phyloP scores from a whole-genome alignment of 257 asterid species.

The Knoxia roxburghii region DNA sequence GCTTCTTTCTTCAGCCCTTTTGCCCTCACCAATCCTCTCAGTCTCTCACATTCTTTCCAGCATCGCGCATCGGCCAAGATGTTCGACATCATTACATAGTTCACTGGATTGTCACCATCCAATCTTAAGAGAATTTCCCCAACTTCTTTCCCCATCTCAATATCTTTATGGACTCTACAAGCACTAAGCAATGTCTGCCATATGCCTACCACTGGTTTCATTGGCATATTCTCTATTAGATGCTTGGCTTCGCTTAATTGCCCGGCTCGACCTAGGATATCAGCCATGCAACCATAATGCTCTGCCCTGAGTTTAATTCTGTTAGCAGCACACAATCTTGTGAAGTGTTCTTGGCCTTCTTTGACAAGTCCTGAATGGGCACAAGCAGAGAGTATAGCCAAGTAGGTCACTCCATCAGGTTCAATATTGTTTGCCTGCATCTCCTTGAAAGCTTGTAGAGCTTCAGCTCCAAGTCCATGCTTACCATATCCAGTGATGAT shows the following conservation, averaged over 20 bases:
- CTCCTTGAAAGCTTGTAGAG: constrained; percentile 40
- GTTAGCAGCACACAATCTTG: constrained; percentile 33
- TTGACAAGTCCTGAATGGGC: constrained; percentile 60
- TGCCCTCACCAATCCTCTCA: constrained; percentile 33
- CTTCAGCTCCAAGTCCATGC: constrained; percentile 49
- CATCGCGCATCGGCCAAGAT: constrained; percentile 40
- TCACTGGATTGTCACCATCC: constrained; percentile 49
- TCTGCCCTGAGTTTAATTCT: constrained; percentile 44
- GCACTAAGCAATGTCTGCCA: constrained; percentile 63
- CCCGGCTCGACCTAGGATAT: constrained; percentile 57
- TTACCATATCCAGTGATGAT: constrained; percentile 59
- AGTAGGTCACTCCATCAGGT: constrained; percentile 52
- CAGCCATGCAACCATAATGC: constrained; percentile 66
- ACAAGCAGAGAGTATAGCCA: constrained; percentile 60
- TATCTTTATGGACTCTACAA: constrained; percentile 43
- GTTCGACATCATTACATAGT: constrained; percentile 50
- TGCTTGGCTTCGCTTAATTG: constrained; percentile 45
- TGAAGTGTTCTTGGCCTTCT: constrained; percentile 44
- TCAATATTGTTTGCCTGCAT: constrained; percentile 40
- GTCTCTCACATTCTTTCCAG: constrained; percentile 52
- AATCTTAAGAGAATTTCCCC: constrained; percentile 40
- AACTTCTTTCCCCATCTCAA: constrained; percentile 45
- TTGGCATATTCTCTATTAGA: constrained; percentile 48
- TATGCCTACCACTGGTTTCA: constrained; percentile 44
- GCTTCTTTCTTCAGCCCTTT: constrained; percentile 56